A percentile compares a stretch with the other conserved stretches of the same genome.
Conservation (phyloP, 371 early-diverging fungal species). For the Haplosporangium sp. region DNA sequence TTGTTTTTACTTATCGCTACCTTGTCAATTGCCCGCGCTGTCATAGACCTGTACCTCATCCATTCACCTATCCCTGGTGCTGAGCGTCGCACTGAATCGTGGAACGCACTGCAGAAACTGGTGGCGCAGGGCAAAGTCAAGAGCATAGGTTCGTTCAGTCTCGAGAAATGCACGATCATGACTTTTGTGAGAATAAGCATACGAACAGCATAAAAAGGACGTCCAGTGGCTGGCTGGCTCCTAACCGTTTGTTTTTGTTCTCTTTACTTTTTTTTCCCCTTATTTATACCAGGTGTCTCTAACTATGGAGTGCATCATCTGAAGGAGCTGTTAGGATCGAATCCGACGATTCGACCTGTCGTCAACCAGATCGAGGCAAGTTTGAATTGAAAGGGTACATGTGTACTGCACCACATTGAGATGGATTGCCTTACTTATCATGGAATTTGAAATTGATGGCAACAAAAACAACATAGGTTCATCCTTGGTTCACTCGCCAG, state of each 20-base stretch:
- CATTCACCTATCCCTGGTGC: slow-evolving; percentile 75
- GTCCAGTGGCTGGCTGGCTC: neutral
- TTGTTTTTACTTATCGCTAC: no score
- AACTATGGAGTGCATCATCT: slow-evolving; percentile 78
- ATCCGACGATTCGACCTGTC: slow-evolving; percentile 74
- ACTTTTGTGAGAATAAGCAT: neutral
- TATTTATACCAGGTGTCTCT: slow-evolving; percentile 67
- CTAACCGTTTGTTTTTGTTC: neutral
- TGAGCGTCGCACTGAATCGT: slow-evolving; percentile 62
- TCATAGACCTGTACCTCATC: slow-evolving; percentile 76
- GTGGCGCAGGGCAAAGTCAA: slow-evolving; percentile 63
- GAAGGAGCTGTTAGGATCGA: slow-evolving; percentile 63
- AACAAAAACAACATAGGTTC: slow-evolving; percentile 33
- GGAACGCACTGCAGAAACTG: slow-evolving; percentile 65
- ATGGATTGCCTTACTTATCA: neutral
- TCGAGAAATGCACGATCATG: no score
- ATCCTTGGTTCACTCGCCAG: slow-evolving; percentile 58
- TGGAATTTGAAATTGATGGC: neutral
- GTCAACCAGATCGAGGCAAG: slow-evolving; percentile 81
- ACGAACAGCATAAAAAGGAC: neutral
- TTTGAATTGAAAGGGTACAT: no score
- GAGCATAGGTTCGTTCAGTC: slow-evolving; percentile 59
- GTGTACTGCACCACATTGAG: neutral
- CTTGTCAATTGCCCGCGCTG: neutral
- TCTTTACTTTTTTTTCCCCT: slow-evolving; percentile 17